These are phyloP conservation scores for Davidsoniella eucalypti DNA, from an alignment of 2,329 filamentous ascomycete genomes.

Conservation along the genomic window DNA sequence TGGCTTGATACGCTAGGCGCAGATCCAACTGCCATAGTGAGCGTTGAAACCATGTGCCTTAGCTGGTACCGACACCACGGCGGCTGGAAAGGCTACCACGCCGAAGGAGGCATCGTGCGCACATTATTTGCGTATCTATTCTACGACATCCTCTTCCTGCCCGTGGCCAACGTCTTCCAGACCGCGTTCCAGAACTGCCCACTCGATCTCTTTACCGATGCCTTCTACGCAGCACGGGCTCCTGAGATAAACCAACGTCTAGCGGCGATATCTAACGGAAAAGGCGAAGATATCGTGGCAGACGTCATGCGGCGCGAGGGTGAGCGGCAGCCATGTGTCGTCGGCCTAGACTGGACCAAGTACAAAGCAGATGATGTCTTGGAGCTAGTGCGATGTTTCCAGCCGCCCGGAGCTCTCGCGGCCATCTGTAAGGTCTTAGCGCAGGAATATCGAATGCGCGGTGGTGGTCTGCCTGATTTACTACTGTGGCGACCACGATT, in stretches of 20 bases:
- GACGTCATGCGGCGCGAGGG: constrained; percentile 52
- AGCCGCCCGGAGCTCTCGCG: constrained; percentile 57
- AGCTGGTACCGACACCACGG: constrained; percentile 67
- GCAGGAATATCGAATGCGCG: constrained; percentile 79
- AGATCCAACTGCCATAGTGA: constrained; percentile 48
- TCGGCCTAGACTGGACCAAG: constrained; percentile 72
- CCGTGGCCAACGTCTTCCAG: constrained; percentile 93
- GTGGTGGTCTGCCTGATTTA: constrained; percentile 75
- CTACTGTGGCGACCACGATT: constrained; percentile 55
- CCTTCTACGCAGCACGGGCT: constrained; percentile 72
- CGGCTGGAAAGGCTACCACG: constrained; percentile 80
- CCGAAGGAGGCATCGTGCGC: constrained; percentile 80
- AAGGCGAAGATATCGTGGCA: constrained; percentile 48
- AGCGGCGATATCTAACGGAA: constrained; percentile 74
- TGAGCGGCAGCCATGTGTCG: constrained; percentile 62
- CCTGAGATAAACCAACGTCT: constrained; percentile 80
- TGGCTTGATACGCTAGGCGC: constrained; percentile 69
- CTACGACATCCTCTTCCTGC: constrained; percentile 81
- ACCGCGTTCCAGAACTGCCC: constrained; percentile 90
- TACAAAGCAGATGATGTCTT: constrained; percentile 64
- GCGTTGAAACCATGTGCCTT: constrained; percentile 87
- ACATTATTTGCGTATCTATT: constrained; percentile 85
- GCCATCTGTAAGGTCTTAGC: constrained; percentile 85
- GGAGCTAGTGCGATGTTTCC: constrained; percentile 63
- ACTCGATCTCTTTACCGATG: constrained; percentile 80